These are phyloP conservation scores for Trichosporon faecale DNA, from an alignment of 1,284 basidiomycete species.

Conservation along the genomic window DNA sequence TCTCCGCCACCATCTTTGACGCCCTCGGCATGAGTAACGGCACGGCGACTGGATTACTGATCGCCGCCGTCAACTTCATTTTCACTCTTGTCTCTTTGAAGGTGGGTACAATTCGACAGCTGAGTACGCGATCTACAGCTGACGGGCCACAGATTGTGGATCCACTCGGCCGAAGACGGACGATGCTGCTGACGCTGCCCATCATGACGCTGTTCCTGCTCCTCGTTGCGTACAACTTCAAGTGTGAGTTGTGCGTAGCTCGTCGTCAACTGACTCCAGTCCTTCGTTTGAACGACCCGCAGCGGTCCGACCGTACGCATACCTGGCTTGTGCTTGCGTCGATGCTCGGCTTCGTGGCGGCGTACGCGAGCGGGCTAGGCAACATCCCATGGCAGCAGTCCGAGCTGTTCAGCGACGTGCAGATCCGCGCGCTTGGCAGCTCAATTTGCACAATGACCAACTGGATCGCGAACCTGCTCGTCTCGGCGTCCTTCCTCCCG, in stretches of 20 bases:
- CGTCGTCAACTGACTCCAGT: not conserved
- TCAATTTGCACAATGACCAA: conserved; percentile 75
- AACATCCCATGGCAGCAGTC: conserved; percentile 87
- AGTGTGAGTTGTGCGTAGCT: conserved; percentile 57
- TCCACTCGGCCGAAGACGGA: conserved; percentile 68
- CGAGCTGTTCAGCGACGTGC: conserved; percentile 67
- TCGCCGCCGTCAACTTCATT: conserved; percentile 74
- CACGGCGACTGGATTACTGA: conserved; percentile 71
- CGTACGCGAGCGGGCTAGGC: conserved; percentile 71
- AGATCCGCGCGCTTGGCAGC: conserved; percentile 77
- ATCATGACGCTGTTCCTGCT: conserved; percentile 71
- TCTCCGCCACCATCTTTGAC: conserved; percentile 72
- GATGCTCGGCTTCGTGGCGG: conserved; percentile 78
- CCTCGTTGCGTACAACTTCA: conserved; percentile 69
- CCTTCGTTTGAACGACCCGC: not conserved
- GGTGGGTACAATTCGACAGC: conserved; percentile 38
- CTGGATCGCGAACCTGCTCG: conserved; percentile 72
- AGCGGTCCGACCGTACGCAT: not conserved
- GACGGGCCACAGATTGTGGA: conserved; percentile 63
- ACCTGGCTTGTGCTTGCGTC: conserved; percentile 62
- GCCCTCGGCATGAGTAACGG: conserved; percentile 76
- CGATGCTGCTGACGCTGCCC: conserved; percentile 72
- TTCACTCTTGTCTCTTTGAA: conserved; percentile 77
- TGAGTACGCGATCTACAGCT: conserved; percentile 6
- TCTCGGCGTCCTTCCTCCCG: conserved; percentile 70